A percentile compares a stretch with the other conserved stretches of the same genome.
Evolutionary conservation across 2,329 filamentous ascomycete genomes (phyloP).

Genomic region (Talaromyces sp.): DNA sequence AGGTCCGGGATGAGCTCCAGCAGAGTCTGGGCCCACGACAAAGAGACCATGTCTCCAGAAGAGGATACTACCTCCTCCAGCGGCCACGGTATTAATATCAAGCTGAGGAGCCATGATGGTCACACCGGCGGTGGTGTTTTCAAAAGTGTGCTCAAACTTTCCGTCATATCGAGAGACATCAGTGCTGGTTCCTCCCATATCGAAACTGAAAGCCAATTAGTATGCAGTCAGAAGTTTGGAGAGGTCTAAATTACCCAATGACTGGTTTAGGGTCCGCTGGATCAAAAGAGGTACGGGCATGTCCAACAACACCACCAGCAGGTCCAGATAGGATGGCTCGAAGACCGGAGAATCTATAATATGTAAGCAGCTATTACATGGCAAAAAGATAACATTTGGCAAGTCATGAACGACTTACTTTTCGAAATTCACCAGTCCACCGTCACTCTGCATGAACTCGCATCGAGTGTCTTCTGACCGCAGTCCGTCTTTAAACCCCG

Average conservation of each 20-base stretch:
- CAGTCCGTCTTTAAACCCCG: conserved; percentile 73
- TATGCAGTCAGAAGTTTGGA: background rate
- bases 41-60: conserved; percentile 87
- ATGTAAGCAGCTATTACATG: background rate
- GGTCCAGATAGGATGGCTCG: conserved; percentile 83
- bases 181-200: conserved; percentile 91
- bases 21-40: conserved; percentile 85
- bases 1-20: conserved; percentile 82
- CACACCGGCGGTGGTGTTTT: conserved; percentile 85
- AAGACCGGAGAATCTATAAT: conserved; percentile 67
- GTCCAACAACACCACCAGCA: conserved; percentile 88
- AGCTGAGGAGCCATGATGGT: conserved; percentile 89
- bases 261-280: conserved; percentile 74
- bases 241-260: background rate
- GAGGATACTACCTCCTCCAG: conserved; percentile 66
- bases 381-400: background rate
- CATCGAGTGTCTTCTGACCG: conserved; percentile 15
- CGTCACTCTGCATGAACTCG: conserved; percentile 19
- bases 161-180: conserved; percentile 84
- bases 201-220: conserved; percentile 64
- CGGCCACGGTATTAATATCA: conserved; percentile 91
- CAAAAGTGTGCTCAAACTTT: conserved; percentile 85
- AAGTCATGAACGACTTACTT: background rate
- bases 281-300: conserved; percentile 87
- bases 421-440: conserved; percentile 17